These are phyloP conservation scores for Neoscytalidium dimidiatum DNA, from an alignment of 2,329 filamentous ascomycete genomes.

Conservation along the genomic window DNA sequence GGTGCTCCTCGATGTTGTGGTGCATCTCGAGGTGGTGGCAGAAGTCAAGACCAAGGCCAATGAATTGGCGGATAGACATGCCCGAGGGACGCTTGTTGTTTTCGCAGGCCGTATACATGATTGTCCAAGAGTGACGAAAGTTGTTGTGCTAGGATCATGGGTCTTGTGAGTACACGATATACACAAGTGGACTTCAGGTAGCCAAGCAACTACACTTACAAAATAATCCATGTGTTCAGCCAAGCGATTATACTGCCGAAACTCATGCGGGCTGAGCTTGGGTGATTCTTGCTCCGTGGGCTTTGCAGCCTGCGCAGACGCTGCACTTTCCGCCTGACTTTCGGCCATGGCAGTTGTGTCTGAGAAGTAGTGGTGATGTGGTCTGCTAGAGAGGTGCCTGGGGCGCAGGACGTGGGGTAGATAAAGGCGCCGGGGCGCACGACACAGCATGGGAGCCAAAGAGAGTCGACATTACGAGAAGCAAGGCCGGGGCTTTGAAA, in stretches of 20 bases:
- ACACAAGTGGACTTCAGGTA: too few relatives aligned
- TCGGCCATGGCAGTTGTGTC: background rate
- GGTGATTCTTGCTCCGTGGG: conserved; percentile 37
- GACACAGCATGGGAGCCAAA: background rate
- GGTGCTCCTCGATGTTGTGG: conserved; percentile 79
- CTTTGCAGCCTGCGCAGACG: background rate
- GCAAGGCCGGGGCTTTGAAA: background rate
- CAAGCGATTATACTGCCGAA: conserved; percentile 69
- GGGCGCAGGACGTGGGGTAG: background rate
- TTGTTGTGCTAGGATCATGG: conserved; percentile 63
- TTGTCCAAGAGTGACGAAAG: conserved; percentile 74
- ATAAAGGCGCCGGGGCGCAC: conserved; percentile 6
- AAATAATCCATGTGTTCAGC: conserved; percentile 75
- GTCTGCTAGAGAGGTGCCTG: background rate
- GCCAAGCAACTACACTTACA: conserved; percentile 44
- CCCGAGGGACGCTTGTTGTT: conserved; percentile 59
- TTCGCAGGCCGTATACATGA: conserved; percentile 67
- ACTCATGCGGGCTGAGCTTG: conserved; percentile 67
- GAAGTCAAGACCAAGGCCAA: conserved; percentile 69
- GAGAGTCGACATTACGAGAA: background rate
- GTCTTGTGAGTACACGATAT: too few relatives aligned
- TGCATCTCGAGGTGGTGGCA: conserved; percentile 70
- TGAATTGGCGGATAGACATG: conserved; percentile 69
- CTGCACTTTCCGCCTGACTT: background rate
- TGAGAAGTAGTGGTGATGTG: background rate